Evolutionary conservation across 139 green algal species (phyloP).

Genomic region (Chlorella sp.): DNA sequence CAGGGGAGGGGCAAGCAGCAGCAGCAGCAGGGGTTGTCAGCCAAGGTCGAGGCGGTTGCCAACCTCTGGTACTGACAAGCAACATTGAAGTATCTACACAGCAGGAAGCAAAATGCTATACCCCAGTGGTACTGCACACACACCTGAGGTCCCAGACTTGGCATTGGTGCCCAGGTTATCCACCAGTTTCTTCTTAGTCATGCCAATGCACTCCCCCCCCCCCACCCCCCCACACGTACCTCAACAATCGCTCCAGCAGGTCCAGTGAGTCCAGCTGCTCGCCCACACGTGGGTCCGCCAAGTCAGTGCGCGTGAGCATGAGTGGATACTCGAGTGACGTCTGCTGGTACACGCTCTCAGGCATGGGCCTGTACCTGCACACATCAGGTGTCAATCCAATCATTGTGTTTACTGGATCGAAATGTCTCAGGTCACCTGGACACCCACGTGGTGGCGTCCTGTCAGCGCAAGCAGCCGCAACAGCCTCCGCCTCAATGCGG

Average conservation of each 20-base stretch:
- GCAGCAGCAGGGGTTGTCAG: too few relatives aligned
- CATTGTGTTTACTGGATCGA: background rate
- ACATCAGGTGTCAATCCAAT: conserved; percentile 27
- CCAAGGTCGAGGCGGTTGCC: too few relatives aligned
- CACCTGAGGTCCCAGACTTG: background rate
- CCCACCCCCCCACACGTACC: conserved; percentile 26
- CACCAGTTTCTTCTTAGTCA: background rate
- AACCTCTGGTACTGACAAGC: background rate
- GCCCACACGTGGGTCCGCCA: conserved; percentile 37
- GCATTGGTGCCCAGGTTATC: too few relatives aligned
- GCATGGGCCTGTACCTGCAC: conserved; percentile 55
- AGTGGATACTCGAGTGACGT: conserved; percentile 46
- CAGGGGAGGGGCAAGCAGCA: too few relatives aligned
- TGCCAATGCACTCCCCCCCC: background rate
- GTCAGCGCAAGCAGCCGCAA: background rate
- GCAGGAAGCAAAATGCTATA: background rate
- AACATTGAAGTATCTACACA: background rate
- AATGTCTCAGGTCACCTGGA: background rate
- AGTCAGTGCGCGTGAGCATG: conserved; percentile 50
- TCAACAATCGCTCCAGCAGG: conserved; percentile 67
- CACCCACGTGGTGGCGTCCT: background rate
- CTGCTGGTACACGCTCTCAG: conserved; percentile 43
- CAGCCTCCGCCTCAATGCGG: background rate
- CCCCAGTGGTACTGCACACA: background rate
- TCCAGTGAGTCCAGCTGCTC: conserved; percentile 51